Evolutionary conservation across 345 rosid genomes (phyloP).

Genomic region (Balakata baccata): DNA sequence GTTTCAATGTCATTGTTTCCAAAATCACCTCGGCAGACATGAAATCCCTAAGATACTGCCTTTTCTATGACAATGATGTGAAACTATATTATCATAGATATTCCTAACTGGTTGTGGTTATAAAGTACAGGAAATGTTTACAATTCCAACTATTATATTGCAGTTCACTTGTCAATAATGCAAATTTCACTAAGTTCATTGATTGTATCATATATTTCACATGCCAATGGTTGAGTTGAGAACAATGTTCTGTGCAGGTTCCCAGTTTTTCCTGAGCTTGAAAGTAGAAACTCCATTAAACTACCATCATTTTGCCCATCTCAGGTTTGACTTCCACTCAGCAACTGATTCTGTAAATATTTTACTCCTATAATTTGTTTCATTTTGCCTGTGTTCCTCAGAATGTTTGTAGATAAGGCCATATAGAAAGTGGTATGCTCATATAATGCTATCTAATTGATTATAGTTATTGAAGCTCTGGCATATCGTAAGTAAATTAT

Average conservation of each 20-base stretch:
- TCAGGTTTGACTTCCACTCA: constrained; percentile 47
- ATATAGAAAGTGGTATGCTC: neutral
- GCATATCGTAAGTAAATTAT: neutral
- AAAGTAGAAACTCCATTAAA: constrained; percentile 68
- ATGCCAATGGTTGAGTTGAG: constrained; percentile 26
- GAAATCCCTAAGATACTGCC: neutral
- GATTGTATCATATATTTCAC: no score
- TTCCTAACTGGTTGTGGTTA: neutral
- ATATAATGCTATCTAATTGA: neutral
- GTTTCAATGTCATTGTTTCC: neutral
- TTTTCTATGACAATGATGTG: neutral
- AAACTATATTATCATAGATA: neutral
- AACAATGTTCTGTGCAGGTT: constrained; percentile 49
- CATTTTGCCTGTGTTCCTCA: neutral
- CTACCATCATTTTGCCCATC: constrained; percentile 83
- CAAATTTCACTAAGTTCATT: neutral
- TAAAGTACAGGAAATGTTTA: neutral
- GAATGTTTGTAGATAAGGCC: neutral
- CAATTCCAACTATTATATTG: neutral
- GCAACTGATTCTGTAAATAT: neutral
- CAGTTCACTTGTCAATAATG: neutral
- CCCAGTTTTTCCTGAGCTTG: constrained; percentile 80
- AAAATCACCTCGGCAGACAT: neutral
- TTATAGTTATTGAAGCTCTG: neutral
- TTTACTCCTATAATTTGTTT: neutral